A percentile compares a stretch with the other conserved stretches of the same genome.
phyloP scores from a whole-genome alignment of 2,329 filamentous ascomycete species.

The Penicillium sp. region DNA sequence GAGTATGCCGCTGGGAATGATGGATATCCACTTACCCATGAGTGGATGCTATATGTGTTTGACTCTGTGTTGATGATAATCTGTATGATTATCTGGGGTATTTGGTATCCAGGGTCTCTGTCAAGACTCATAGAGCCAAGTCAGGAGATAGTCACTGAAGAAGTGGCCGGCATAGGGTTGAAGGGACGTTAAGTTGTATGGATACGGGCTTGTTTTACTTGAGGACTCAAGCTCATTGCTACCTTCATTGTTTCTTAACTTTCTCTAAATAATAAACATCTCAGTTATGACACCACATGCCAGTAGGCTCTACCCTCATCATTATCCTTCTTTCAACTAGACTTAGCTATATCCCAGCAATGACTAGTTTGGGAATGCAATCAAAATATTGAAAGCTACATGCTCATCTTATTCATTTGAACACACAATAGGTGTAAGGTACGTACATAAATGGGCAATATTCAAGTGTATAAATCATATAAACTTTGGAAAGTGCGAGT shows the following conservation, averaged over 20 bases:
- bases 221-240: background rate
- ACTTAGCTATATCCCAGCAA: background rate
- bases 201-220: background rate
- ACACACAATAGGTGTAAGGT: background rate
- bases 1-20: constrained; percentile 47
- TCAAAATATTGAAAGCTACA: background rate
- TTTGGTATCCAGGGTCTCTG: constrained; percentile 9
- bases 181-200: background rate
- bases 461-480: background rate
- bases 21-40: constrained; percentile 43
- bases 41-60: constrained; percentile 46
- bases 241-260: background rate
- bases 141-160: background rate
- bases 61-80: constrained; percentile 41
- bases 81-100: constrained; percentile 13
- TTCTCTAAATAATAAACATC: background rate
- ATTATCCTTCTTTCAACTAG: background rate
- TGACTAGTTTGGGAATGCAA: background rate
- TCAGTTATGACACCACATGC: too few species aligned
- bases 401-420: background rate
- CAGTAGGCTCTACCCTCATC: too few species aligned
- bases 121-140: background rate
- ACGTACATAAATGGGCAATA: background rate
- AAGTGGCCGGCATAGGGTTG: background rate
- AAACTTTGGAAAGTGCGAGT: background rate